Conservation (phyloP, 192 early-diverging fungal species). For the Podochytrium sp. region DNA sequence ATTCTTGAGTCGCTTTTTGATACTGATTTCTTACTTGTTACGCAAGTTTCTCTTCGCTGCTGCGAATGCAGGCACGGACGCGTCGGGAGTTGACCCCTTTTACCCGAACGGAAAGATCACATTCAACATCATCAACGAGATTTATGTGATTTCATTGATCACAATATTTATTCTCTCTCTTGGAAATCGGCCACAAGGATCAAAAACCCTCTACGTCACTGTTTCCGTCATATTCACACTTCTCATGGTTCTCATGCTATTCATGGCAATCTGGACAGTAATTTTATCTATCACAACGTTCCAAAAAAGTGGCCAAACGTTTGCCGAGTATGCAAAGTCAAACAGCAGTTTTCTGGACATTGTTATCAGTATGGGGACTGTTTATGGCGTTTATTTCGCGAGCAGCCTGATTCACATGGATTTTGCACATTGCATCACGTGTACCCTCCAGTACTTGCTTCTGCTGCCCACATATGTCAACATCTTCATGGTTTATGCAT, state of each 20-base stretch:
- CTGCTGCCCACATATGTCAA: conserved; percentile 85
- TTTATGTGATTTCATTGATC: conserved; percentile 80
- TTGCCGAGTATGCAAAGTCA: neutral
- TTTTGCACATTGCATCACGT: conserved; percentile 43
- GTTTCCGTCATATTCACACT: conserved; percentile 82
- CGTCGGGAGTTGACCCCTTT: neutral
- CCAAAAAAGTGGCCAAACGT: neutral
- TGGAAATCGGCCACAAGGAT: conserved; percentile 63
- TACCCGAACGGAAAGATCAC: conserved; percentile 39
- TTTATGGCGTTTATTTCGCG: conserved; percentile 29
- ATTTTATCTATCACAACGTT: neutral
- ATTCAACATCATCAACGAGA: conserved; percentile 68
- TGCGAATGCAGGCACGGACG: neutral
- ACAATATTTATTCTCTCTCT: conserved; percentile 63
- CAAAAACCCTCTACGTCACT: conserved; percentile 52
- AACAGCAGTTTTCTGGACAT: conserved; percentile 14
- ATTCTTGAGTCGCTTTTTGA: too few species aligned
- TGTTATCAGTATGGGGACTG: conserved; percentile 20
- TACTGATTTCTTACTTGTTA: neutral
- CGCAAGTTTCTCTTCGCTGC: conserved; percentile 32
- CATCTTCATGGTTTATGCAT: conserved; percentile 83
- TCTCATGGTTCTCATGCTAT: conserved; percentile 83
- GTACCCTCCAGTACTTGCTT: conserved; percentile 50
- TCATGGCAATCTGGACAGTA: conserved; percentile 69
- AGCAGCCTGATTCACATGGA: conserved; percentile 24